Evolutionary conservation across 306 rosid genomes (phyloP).

Genomic region (Datisca glomerata): DNA sequence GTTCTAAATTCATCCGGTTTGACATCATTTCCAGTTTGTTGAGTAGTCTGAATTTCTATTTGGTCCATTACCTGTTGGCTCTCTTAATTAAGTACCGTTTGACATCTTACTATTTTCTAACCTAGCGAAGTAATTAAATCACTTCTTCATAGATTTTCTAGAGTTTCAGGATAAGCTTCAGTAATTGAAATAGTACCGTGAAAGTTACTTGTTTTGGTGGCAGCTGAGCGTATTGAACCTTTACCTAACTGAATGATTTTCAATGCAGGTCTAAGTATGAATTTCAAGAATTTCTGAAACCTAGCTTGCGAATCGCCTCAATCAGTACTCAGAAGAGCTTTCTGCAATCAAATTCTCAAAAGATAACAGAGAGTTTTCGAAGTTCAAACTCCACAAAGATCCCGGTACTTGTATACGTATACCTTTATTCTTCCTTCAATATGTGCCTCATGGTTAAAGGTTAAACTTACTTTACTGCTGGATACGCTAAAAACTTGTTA

Average conservation of each 20-base stretch:
- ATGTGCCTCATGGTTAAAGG: neutral
- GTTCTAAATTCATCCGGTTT: slow-evolving; percentile 68
- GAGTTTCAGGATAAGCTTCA: too few relatives aligned
- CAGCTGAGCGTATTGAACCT: too few relatives aligned
- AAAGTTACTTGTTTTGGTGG: too few relatives aligned
- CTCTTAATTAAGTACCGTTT: too few relatives aligned
- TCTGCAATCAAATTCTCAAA: slow-evolving; percentile 38
- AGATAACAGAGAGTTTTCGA: slow-evolving; percentile 42
- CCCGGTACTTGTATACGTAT: slow-evolving; percentile 25
- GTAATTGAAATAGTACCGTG: too few relatives aligned
- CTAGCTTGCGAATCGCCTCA: slow-evolving; percentile 74
- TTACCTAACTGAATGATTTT: slow-evolving; percentile 4
- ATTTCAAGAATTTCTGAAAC: slow-evolving; percentile 81
- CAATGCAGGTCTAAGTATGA: slow-evolving; percentile 78
- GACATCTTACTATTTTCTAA: too few relatives aligned
- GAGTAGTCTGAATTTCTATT: too few relatives aligned
- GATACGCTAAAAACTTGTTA: too few relatives aligned
- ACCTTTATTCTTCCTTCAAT: slow-evolving; percentile 1
- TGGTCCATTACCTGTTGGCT: too few relatives aligned
- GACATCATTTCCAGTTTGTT: slow-evolving; percentile 4
- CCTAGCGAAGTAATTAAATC: too few relatives aligned
- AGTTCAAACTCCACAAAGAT: slow-evolving; percentile 38
- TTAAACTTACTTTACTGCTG: too few relatives aligned
- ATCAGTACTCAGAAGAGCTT: slow-evolving; percentile 35
- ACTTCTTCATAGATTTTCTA: too few relatives aligned